Evolutionary conservation across 2,329 filamentous ascomycete species (phyloP), one percentile per base, ranked within the genome.

Genomic region (Fusarium torreyae): DNA sequence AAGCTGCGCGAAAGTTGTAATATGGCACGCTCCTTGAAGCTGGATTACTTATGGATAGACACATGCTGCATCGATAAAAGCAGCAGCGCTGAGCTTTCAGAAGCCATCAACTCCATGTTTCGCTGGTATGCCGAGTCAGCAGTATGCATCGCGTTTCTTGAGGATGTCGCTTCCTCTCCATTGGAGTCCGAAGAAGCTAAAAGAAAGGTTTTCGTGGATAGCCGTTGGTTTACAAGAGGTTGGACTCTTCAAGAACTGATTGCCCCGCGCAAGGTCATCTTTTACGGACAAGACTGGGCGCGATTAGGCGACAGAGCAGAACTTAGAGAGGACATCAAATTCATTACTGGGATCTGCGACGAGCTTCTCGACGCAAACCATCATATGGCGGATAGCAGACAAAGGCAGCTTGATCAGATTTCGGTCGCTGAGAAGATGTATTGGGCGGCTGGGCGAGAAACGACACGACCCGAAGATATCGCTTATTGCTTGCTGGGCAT

Each of bases 91-190:
- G 77, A 78, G 49, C 75, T 76, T 6, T 76, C 75, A 4, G 75
- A 76, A 20, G 75, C 74, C 26, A 76, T 76, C 60, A 76, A 76
- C 40, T 78, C 76, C 51, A 78, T 78, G 76, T 78, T 77, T 49
- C 68, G 72, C 7, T 78, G 77, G 77, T 78, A 78, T 42, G 70
- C 71, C 7, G 60, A 71, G 17, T 71, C 76, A 2, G 36, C 39
- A 4, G 57, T 75, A 10, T 78, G 76, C 50, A 68, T 76, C 24
- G 73, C 72, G 6, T 76, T 68, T 34, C 59, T 78, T 7, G 61
- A 69, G 6, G 74, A 76, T 24, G 71, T 76, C 6, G 18, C 31
- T 9, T 11, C 31, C 11, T 20, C 31, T 8, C 11, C 31, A 9
- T 22, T 24, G 2, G 50, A 54, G 6, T 68, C 59, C 6, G 33